Evolutionary conservation across 2,329 filamentous ascomycete genomes (phyloP).

Genomic region (Corynespora cassiicola): DNA sequence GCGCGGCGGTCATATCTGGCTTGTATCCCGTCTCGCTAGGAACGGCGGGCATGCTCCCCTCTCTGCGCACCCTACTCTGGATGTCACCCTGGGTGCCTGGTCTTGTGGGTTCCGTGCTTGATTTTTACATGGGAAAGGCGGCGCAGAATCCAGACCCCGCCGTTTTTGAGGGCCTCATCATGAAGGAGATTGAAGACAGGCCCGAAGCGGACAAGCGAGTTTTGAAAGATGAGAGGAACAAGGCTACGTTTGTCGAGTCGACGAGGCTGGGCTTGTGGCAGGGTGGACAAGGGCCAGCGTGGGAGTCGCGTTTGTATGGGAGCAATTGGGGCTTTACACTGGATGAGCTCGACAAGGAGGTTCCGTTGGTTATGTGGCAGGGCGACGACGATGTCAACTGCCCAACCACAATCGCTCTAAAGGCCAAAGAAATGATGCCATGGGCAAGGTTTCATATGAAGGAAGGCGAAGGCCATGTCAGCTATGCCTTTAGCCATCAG

Average conservation of each 20-base stretch:
- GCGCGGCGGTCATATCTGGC: slow-evolving; percentile 30
- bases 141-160: slow-evolving; percentile 30
- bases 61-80: slow-evolving; percentile 28
- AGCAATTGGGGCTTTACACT: slow-evolving; percentile 42
- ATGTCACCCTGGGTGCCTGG: slow-evolving; percentile 32
- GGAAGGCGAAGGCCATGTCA: slow-evolving; percentile 34
- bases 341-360: slow-evolving; percentile 22
- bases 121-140: slow-evolving; percentile 31
- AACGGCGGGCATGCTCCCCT: slow-evolving; percentile 32
- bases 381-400: slow-evolving; percentile 36
- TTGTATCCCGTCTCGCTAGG: slow-evolving; percentile 32
- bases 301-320: slow-evolving; percentile 35
- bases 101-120: slow-evolving; percentile 21
- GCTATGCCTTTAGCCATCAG: slow-evolving; percentile 25
- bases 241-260: slow-evolving; percentile 31
- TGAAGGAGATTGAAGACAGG: slow-evolving; percentile 24
- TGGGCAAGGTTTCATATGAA: slow-evolving; percentile 25
- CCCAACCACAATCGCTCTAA: slow-evolving; percentile 28
- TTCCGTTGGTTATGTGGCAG: slow-evolving; percentile 41
- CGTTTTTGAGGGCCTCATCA: slow-evolving; percentile 31
- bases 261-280: slow-evolving; percentile 32
- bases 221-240: slow-evolving; percentile 26
- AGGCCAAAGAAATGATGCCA: slow-evolving; percentile 29
- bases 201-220: slow-evolving; percentile 25
- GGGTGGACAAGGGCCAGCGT: slow-evolving; percentile 32